These are phyloP conservation scores for Hyphodiscus hymeniophilus DNA, from an alignment of 495 filamentous ascomycete species.

Conservation along the genomic window DNA sequence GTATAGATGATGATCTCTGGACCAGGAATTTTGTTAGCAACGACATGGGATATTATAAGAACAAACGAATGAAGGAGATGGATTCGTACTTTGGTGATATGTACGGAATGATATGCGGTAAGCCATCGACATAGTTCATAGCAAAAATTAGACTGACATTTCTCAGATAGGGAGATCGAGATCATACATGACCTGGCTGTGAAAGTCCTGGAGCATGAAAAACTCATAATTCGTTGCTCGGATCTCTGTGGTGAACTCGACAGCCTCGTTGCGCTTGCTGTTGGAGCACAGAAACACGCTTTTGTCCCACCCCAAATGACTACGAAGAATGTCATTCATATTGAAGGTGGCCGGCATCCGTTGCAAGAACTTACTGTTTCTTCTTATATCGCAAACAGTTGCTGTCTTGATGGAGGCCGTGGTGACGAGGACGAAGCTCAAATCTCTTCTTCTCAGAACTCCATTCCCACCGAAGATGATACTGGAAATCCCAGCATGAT, in stretches of 20 bases:
- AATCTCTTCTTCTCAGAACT: not conserved
- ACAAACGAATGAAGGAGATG: conserved; percentile 72
- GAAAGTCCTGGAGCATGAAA: conserved; percentile 61
- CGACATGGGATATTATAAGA: conserved; percentile 78
- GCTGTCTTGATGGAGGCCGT: conserved; percentile 56
- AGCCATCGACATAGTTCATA: conserved; percentile 16
- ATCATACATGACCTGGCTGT: conserved; percentile 74
- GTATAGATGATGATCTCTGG: conserved; percentile 53
- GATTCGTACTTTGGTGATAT: conserved; percentile 80
- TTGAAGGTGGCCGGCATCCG: conserved; percentile 78
- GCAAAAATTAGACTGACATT: conserved; percentile 16
- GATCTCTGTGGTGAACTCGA: conserved; percentile 83
- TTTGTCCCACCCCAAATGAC: conserved; percentile 65
- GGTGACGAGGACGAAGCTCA: conserved; percentile 8
- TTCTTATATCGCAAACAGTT: conserved; percentile 81
- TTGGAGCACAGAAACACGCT: conserved; percentile 68
- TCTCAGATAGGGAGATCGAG: conserved; percentile 79
- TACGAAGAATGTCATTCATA: conserved; percentile 61
- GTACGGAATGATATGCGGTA: conserved; percentile 74
- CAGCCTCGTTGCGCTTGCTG: conserved; percentile 73
- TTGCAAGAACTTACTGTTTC: conserved; percentile 84
- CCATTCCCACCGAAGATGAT: conserved; percentile 11
- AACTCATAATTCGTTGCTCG: conserved; percentile 55
- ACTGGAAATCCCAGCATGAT: conserved; percentile 57
- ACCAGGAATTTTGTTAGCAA: conserved; percentile 69